Evolutionary conservation across 345 rosid genomes (phyloP).

Genomic region (Eutrema yunnanense): DNA sequence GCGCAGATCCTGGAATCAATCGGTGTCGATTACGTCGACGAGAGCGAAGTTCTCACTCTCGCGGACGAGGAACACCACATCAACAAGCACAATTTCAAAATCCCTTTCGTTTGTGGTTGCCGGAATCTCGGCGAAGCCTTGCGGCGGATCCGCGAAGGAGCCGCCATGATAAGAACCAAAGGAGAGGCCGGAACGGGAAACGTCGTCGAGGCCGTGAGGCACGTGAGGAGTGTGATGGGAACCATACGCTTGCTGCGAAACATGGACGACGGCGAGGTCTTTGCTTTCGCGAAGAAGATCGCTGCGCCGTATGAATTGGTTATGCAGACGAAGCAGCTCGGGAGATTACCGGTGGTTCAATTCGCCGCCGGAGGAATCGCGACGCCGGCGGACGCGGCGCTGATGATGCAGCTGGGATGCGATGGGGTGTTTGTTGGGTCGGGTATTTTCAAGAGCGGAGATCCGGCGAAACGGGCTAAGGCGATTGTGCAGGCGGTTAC

Average conservation of each 20-base stretch:
- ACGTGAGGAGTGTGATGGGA: conserved; percentile 68
- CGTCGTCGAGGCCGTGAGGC: conserved; percentile 71
- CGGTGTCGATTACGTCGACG: conserved; percentile 76
- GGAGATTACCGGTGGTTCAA: conserved; percentile 62
- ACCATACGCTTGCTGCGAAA: conserved; percentile 48
- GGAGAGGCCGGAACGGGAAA: conserved; percentile 89
- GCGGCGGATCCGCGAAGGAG: conserved; percentile 67
- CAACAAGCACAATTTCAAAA: conserved; percentile 72
- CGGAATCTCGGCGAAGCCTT: conserved; percentile 76
- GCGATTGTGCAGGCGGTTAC: conserved; percentile 72
- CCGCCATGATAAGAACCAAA: conserved; percentile 82
- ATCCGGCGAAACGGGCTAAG: conserved; percentile 55
- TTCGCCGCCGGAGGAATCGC: conserved; percentile 76
- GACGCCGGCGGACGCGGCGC: conserved; percentile 70
- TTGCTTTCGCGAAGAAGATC: conserved; percentile 57
- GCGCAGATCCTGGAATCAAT: conserved; percentile 64
- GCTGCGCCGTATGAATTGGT: conserved; percentile 63
- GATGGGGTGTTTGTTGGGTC: conserved; percentile 72
- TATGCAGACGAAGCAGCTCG: conserved; percentile 68
- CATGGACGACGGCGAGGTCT: conserved; percentile 83
- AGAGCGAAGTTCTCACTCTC: conserved; percentile 64
- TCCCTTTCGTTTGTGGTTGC: conserved; percentile 84
- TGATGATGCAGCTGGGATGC: conserved; percentile 76
- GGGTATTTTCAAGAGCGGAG: conserved; percentile 66
- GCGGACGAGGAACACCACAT: conserved; percentile 81